phyloP scores from a whole-genome alignment of 495 filamentous ascomycete species.

The Aspergillus nidulans region DNA sequence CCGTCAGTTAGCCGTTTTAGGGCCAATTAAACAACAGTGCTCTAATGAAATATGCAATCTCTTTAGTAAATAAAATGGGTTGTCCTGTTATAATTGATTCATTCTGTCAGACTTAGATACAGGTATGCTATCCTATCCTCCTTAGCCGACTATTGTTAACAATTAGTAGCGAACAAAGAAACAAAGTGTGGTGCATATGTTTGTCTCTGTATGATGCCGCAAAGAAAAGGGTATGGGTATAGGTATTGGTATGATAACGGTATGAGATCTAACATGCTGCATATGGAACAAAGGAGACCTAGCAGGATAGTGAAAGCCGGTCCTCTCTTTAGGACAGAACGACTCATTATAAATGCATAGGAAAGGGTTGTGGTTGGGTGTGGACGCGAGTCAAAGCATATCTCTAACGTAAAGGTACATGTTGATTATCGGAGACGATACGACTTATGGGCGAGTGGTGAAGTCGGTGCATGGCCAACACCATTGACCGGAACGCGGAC shows the following conservation, averaged over 20 bases:
- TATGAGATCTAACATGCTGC: constrained; percentile 19
- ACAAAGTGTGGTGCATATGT: constrained; percentile 6
- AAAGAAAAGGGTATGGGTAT: constrained; percentile 11
- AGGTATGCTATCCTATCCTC: constrained; percentile 1
- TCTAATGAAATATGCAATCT: background rate
- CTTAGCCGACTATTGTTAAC: constrained; percentile 17
- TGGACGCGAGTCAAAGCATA: constrained; percentile 5
- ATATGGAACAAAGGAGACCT: constrained; percentile 21
- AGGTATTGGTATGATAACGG: constrained; percentile 2
- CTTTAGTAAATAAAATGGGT: too few species aligned
- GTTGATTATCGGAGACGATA: constrained; percentile 38
- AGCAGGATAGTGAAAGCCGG: constrained; percentile 3
- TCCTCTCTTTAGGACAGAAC: background rate
- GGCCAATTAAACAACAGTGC: too few species aligned
- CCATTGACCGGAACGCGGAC: constrained; percentile 51
- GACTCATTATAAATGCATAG: background rate
- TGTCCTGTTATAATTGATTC: background rate
- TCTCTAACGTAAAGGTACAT: constrained; percentile 9
- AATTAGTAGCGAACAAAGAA: constrained; percentile 20
- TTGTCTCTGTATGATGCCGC: constrained; percentile 9
- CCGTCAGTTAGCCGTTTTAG: too few species aligned
- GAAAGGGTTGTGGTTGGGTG: background rate
- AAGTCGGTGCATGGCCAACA: constrained; percentile 42
- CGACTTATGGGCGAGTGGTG: constrained; percentile 66
- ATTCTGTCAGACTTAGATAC: constrained; percentile 1